Evolutionary conservation across 306 rosid genomes (phyloP).

Genomic region (Pterocarpus macrocarpus): DNA sequence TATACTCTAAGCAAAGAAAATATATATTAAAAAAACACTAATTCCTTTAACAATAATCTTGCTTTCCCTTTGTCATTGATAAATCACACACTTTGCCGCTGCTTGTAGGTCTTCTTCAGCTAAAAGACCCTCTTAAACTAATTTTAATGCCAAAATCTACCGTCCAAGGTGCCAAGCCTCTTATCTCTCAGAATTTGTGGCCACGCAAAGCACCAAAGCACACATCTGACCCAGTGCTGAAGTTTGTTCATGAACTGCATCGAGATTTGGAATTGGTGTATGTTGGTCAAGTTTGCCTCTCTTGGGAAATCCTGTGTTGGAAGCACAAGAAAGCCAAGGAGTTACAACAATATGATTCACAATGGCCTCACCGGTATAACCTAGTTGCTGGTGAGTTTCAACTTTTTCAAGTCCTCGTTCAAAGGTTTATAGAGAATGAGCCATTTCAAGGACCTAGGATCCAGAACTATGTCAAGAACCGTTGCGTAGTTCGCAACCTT

Average conservation of each 20-base stretch:
- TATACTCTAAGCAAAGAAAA: slow-evolving; percentile 11
- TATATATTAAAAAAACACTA: background rate
- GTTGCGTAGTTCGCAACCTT: slow-evolving; percentile 63
- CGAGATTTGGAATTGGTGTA: slow-evolving; percentile 78
- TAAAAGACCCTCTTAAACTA: slow-evolving; percentile 58
- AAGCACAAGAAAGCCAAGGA: slow-evolving; percentile 65
- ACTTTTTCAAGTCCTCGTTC: slow-evolving; percentile 70
- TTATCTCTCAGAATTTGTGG: slow-evolving; percentile 55
- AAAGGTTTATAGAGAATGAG: slow-evolving; percentile 77
- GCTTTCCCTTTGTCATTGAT: background rate
- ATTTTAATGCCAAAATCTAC: slow-evolving; percentile 46
- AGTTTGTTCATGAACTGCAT: slow-evolving; percentile 61
- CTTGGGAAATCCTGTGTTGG: slow-evolving; percentile 92
- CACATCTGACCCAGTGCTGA: slow-evolving; percentile 52
- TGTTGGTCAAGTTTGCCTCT: slow-evolving; percentile 82
- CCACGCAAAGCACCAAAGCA: slow-evolving; percentile 51
- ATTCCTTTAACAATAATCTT: slow-evolving; percentile 3
- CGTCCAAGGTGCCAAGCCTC: slow-evolving; percentile 36
- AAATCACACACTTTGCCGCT: slow-evolving; percentile 21
- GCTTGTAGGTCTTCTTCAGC: slow-evolving; percentile 68
- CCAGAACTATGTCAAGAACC: slow-evolving; percentile 63
- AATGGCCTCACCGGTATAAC: slow-evolving; percentile 54
- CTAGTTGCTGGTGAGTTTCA: slow-evolving; percentile 75
- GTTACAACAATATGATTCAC: slow-evolving; percentile 51
- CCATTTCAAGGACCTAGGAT: slow-evolving; percentile 74